Evolutionary conservation across 768 basidiomycete genomes (phyloP).

Genomic region (Russula emetica): DNA sequence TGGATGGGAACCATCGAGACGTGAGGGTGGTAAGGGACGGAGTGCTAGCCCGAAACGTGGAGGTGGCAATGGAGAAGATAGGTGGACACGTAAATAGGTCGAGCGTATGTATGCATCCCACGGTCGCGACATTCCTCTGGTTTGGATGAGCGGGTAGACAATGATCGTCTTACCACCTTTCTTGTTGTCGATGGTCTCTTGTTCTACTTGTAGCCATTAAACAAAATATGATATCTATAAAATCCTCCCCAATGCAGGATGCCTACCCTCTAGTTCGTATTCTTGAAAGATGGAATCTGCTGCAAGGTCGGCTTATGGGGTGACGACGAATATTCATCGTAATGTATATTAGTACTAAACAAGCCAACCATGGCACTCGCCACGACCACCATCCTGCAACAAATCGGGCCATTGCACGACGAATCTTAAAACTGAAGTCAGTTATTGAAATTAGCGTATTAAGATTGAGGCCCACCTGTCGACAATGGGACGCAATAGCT

Average conservation of each 20-base stretch:
- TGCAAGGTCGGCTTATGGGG: neutral
- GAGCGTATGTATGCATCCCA: neutral
- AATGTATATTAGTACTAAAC: conserved; percentile 40
- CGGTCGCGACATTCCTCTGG: neutral
- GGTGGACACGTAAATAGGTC: conserved; percentile 41
- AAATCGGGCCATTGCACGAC: conserved; percentile 86
- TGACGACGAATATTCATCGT: neutral
- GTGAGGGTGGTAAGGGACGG: conserved; percentile 59
- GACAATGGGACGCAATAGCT: conserved; percentile 71
- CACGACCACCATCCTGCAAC: conserved; percentile 39
- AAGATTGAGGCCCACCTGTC: conserved; percentile 52
- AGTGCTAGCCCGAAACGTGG: conserved; percentile 74
- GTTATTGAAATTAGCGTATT: neutral
- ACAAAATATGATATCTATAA: too few relatives aligned
- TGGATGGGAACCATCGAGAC: conserved; percentile 79
- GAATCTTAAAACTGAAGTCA: conserved; percentile 50
- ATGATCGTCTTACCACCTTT: neutral
- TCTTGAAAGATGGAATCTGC: neutral
- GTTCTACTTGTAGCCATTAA: neutral
- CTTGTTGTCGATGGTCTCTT: neutral
- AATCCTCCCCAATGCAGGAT: neutral
- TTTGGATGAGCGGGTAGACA: neutral
- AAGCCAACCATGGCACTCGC: conserved; percentile 59
- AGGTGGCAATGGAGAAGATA: conserved; percentile 65
- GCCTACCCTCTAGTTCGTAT: neutral